Base-by-base conservation (phyloP, 2,329 filamentous ascomycete species). In the Akanthomyces dipterigenus region DNA sequence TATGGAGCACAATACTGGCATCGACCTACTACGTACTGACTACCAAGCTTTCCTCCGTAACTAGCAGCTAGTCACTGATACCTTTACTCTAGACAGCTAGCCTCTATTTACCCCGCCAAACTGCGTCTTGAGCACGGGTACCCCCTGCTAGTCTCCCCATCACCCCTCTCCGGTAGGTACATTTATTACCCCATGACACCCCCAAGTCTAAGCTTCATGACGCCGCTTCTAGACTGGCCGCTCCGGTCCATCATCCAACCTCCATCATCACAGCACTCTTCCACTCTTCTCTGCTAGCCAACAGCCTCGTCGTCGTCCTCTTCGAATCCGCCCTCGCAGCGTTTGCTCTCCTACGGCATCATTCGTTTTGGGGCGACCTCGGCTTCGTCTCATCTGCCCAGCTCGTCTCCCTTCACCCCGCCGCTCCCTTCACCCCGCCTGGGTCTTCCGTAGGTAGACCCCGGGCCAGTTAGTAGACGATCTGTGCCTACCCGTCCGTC, bases 301-400 rank as follows among this genome's bases (percentile, higher is more conserved):
- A 46, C 50, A 61, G 55, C 55, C 34, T 62, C 57, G 40, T 58
- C 57, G 57, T 63, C 62, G 22, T 61, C 57, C 12, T 50, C 16
- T 20, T 22, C 7, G 11, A 22, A n/a, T 11, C 24, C 8, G 3
- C 22, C 16, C 4, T 8, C 31, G 1, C 50, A 26, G 31, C 51
- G 16, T n/a, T 26, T 18, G 31, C 28, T n/a, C 40, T 36, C 14
- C 34, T 14, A 9, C 24, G 36, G 16, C 5, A 20, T 16, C n/a
- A 3, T 26, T 20, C 31, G 14, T 36, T n/a, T 31, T n/a, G 45
- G 36, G 45, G 36, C 60, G 34, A 34, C 45, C 24, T 14, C 34
- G n/a, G n/a, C n/a, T 18, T n/a, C 40, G 50, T 40, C 48, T 28
- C 34, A 42, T 34, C 45, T 28, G 6, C 40, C 24, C 55, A 24